Base-by-base conservation (phyloP, 768 basidiomycete genomes). In the Glaciozyma antarctica region DNA sequence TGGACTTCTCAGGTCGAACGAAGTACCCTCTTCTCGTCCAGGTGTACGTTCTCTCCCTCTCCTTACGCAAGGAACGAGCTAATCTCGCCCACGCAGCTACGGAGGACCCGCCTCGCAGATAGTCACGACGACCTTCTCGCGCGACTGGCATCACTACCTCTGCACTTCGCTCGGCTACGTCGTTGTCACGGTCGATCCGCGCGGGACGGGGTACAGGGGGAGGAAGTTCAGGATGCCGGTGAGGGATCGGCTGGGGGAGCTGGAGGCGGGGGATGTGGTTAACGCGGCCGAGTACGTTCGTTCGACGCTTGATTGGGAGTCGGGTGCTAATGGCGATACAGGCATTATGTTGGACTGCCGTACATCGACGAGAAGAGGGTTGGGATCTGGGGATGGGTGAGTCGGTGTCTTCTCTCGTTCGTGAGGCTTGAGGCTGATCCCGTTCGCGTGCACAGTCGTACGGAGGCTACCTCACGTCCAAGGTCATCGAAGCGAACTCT, bases 341-440 rank as follows among this genome's bases (percentile, higher is more conserved):
- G 88, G 62, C 78, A 85, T 55, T 95, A 90, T 88, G 88, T 87
- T 3, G 81, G 84, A 69, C 89, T 88, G 76, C 80, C 82, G 21
- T 98, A 97, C 74, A 87, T 98, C 2, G 95, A 99, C 75, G 80
- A 84, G 47, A 84, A 83, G 75, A 81, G 91, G 53, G 88, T 98
- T 55, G 95, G 94, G 0, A 87, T 98, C 58, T 97, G 93, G 93
- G 95, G 95, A 51, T 98, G 95, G 94, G 90, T 91, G 67, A 75
- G 87, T 78, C 17, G 8, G 57, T 13, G 24, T 3, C 12, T 34
- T 54, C 8, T 54, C 32, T 17, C 17, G 30, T 51, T 54, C 41
- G 41, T 49, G 56, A 43, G 55, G 2, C 24, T 16, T 21, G 26
- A n/a, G 4, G 58, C 26, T 59, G 45, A 47, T 32, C 26, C 2